Base-by-base conservation (phyloP, 2,329 filamentous ascomycete genomes). In the Epichloe sp. region DNA sequence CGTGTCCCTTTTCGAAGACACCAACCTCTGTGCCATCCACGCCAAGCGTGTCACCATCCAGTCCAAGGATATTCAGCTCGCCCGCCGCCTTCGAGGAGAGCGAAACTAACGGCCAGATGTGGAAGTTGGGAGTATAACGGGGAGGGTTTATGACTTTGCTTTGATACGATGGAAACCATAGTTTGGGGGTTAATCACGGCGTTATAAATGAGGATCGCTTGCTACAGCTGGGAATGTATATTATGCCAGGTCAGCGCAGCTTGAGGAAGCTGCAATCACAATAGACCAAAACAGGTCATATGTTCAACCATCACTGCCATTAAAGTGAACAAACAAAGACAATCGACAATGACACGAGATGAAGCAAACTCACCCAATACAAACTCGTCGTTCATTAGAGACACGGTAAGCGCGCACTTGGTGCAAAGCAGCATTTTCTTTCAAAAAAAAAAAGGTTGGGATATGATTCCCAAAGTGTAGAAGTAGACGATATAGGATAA, bases 41-140 rank as follows among this genome's bases (percentile, higher is more conserved):
- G 91, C 93, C 74, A 97, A 97, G 83, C 89, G 93, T 77, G 93
- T 97, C 67, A 97, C 91, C 66, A 97, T 97, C 74, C 91, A 91
- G 74, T 84, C 83, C 60, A 96, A 96, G 80, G 91, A 96, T 65
- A 96, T 97, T 68, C 91, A 97, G 76, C 83, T 97, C 48, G 90
- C 91, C 65, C 86, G 93, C 62, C 87, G 93, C 66, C 88, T 98
- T 67, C 88, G 93, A 65, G 93, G 93, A 60, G 90, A 93, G 78
- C 85, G 87, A 71, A 89, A 88, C 78, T 91, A 82, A 80, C 71
- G 55, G 1, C 6, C 42, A 5, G 23, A n/a, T n/a, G n/a, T 17
- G 11, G 21, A 8, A 5, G 6, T 0, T 4, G 48, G 44, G 44
- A 40, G 19, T 31, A 31, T 19, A 35, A 52, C 23, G 19, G 10